Base-by-base conservation (phyloP, 1,284 basidiomycete species). In the Tilletia setariae region DNA sequence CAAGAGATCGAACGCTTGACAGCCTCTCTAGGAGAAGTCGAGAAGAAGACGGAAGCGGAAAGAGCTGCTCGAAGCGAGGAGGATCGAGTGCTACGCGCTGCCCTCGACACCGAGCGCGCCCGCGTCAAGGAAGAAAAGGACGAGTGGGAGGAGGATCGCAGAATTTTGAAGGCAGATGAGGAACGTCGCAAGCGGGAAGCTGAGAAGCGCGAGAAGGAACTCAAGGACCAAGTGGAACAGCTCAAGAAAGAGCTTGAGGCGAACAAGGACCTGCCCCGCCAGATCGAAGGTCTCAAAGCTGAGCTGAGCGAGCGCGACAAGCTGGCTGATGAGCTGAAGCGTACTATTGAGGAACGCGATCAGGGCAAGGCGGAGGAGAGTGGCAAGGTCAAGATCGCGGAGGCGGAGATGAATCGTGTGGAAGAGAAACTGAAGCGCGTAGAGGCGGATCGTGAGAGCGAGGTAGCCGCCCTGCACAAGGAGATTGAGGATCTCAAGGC, bases 251-350 rank as follows among this genome's bases (percentile, higher is more conserved):
- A 70, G 30, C 66, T 69, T 56, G 85, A 86, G n/a, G 90, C 91
- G 75, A 86, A 88, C 64, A 85, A 84, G 67, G 90, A 92, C 72
- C 83, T 92, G 23, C 85, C 86, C 15, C 83, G 66, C 49, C 75
- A 65, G 74, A 35, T 59, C 56, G 66, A 65, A 28, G 43, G 19
- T 13, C 21, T 40, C 61, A 42, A 53, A 9, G 64, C 66, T 15
- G 63, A 69, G 51, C 30, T 23, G 23, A 46, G 62, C 53, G 67
- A 64, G 42, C 25, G 51, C 19, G 35, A 56, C n/a, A 32, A 35
- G 23, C 42, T 53, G 28, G 69, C 15, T 63, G 66, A 25, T 28
- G 65, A 13, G 66, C 32, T 2, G 30, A 67, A n/a, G 66, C 66
- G 59, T 53, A 63, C n/a, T 70, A 77, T 28, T 66, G 65, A 25